Evolutionary conservation across 2,329 filamentous ascomycete genomes (phyloP), one percentile per base, ranked within the genome.

Genomic region (Phyllosticta paracitricarpa): DNA sequence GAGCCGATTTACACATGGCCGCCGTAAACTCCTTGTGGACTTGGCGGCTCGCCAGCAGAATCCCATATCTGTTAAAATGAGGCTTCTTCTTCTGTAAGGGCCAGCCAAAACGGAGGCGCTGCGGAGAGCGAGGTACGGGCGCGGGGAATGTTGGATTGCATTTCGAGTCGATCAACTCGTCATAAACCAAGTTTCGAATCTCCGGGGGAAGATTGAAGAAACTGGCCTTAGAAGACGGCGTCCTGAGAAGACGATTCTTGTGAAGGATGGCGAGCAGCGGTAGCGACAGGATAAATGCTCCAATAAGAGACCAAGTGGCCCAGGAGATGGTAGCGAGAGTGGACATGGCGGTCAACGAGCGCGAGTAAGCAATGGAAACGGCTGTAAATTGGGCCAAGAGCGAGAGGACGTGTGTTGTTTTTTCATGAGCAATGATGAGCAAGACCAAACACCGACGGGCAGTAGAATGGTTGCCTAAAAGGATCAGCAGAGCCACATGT

Each of bases 1-100:
- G 71, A 1, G 63, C 55, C 19, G 67, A 67, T 56, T 70, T 73
- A 64, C 68, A 70, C 40, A 73, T 57, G 48, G 72, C 61, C 35
- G 72, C 68, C 64, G 69, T 72, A 65, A 69, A 75, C 58, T 75
- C 73, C 3, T 53, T 48, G 56, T 73, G 64, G 17, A 74, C 62
- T 59, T 73, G 72, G 55, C 69, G 70, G 64, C 67, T 72, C 28
- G 66, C 67, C 4, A 73, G 65, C 58, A 73, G 65, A 7, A 61
- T 58, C 48, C 51, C 59, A n/a, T 51, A 57, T n/a, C 51, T 61
- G 33, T 26, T 30, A 17, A 40, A 57, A 14, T 17, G 4, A 3
- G 56, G 55, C 56, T 57, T 54, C 59, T 30, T 57, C 30, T 19
- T 51, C 22, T 26, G 28, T 22, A 56, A 51, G 48, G 30, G 52